Evolutionary conservation across 75 land plant species (phyloP), one percentile per base, ranked within the genome.

Genomic region (Sequoiadendron giganteum): DNA sequence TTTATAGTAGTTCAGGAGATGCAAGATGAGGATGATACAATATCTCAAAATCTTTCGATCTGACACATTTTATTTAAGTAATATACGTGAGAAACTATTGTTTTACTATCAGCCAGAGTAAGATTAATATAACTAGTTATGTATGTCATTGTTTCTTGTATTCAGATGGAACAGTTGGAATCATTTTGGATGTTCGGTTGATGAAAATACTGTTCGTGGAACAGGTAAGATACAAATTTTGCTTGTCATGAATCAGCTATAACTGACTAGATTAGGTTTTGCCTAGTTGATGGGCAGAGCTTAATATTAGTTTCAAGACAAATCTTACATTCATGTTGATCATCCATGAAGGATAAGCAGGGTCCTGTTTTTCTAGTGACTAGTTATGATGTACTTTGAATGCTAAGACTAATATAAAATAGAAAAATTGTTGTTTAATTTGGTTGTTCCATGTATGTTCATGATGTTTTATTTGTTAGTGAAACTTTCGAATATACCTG

Each of bases 151-250:
- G 65, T 58, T 58, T 72, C 34, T 10, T 88, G 87, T 73, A 58
- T 28, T 30, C 91, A 96, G 98, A 45, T 97, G 97, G 99, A 97
- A 95, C 76, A 97, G 97, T 87, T 97, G 99, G 97, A 97, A 97
- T 90, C 94, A 91, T 77, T 97, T 96, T 85, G 86, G 84, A 14
- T 97, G 99, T 76, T 80, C 84, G 14, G 90, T 97, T 40, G 89
- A 94, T 87, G 99, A 96, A 88, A 91, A 89, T 9, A 58, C 95
- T 42, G 89, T 97, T n/a, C 92, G 87, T 75, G 92, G 94, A 85
- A 96, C 99, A 86, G 98, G 98, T 95, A 88, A 77, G 28, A 21
- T 48, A 34, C n/a, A 83, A 72, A 2, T 72, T 72, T 68, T 87
- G 30, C 14, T 77, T 87, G 28, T 30, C n/a, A 38, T 19, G 4